A percentile compares a stretch with the other conserved stretches of the same genome.
Evolutionary conservation across 2,329 filamentous ascomycete genomes (phyloP).

Genomic region (Sporothrix globosa): DNA sequence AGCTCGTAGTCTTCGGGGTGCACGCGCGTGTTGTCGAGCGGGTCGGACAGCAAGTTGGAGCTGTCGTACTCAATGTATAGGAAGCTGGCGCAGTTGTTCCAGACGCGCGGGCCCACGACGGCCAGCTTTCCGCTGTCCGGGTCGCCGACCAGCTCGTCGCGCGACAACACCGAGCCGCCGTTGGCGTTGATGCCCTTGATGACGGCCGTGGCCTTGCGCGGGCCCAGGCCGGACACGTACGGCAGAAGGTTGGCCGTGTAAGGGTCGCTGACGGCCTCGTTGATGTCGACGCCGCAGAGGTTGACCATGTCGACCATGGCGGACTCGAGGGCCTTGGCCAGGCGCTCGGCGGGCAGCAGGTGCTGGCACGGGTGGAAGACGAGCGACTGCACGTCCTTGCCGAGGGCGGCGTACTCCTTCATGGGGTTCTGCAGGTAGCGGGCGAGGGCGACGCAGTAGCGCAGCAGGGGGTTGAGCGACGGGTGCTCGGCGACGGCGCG

Average conservation of each 20-base stretch:
- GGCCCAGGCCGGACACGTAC: slow-evolving; percentile 88
- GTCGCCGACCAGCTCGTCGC: slow-evolving; percentile 87
- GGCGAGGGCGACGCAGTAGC: slow-evolving; percentile 88
- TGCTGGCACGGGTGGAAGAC: slow-evolving; percentile 89
- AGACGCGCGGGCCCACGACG: slow-evolving; percentile 86
- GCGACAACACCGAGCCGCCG: slow-evolving; percentile 79
- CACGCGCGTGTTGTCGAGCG: slow-evolving; percentile 93
- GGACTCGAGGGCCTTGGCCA: slow-evolving; percentile 85
- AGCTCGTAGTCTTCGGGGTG: slow-evolving; percentile 99
- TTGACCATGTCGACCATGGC: slow-evolving; percentile 99
- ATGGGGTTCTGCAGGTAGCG: slow-evolving; percentile 94
- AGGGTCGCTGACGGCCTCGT: slow-evolving; percentile 80
- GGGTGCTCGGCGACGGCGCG: slow-evolving; percentile 81
- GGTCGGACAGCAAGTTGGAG: slow-evolving; percentile 81
- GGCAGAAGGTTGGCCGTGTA: slow-evolving; percentile 87
- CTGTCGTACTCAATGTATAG: slow-evolving; percentile 85
- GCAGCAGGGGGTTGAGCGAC: slow-evolving; percentile 72
- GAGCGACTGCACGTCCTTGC: slow-evolving; percentile 83
- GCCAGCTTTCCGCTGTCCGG: slow-evolving; percentile 75
- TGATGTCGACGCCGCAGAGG: slow-evolving; percentile 91
- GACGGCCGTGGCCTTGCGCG: slow-evolving; percentile 82
- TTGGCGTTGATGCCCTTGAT: slow-evolving; percentile 91
- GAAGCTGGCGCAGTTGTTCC: slow-evolving; percentile 97
- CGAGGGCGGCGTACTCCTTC: slow-evolving; percentile 93
- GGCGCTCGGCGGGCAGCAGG: slow-evolving; percentile 82